Base-by-base conservation (phyloP, 805 yeast genomes). In the Martiniozyma abietophila region DNA sequence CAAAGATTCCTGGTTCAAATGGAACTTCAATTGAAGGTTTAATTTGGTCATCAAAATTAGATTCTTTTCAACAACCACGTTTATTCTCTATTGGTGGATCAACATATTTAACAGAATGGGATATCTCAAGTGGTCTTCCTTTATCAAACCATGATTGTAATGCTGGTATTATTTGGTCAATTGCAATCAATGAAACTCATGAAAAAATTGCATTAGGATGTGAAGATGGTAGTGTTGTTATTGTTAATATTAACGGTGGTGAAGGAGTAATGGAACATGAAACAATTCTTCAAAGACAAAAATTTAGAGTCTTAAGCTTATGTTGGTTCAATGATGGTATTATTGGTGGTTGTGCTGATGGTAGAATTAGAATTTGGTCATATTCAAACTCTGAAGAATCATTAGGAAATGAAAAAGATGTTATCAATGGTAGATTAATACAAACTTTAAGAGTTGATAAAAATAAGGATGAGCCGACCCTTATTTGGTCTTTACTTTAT, bases 321-420 rank as follows among this genome's bases (percentile, higher is more conserved):
- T 70, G 81, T 35, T 92, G 95, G 94, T 69, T 69, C 39, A 70
- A 67, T 14, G 67, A 78, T 44, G 71, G 71, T 6, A 61, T 66
- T 41, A 61, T 92, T 23, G 96, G 96, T 32, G 98, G 98, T 9
- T 92, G 97, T 57, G 83, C 96, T 2, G 97, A 92, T 56, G 98
- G 95, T 16, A 71, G 83, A 50, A 69, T 92, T 24, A 73, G 96
- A 52, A 75, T 81, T 29, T 92, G 97, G 96, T 61, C 70, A 11
- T 58, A 64, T 15, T 49, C 50, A 2, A 65, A 58, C 6, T 49
- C 51, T 24, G 54, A 58, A 8, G 11, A 15, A 5, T 27, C 15
- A 16, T 34, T 29, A 16, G 35, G 29, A 9, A 26, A 5, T 18
- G 34, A 32, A 18, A 34, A 23, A 15, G 20, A 29, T 12, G 24